phyloP scores from a whole-genome alignment of 129 eudicot genomes.

The Flaveria robusta region DNA sequence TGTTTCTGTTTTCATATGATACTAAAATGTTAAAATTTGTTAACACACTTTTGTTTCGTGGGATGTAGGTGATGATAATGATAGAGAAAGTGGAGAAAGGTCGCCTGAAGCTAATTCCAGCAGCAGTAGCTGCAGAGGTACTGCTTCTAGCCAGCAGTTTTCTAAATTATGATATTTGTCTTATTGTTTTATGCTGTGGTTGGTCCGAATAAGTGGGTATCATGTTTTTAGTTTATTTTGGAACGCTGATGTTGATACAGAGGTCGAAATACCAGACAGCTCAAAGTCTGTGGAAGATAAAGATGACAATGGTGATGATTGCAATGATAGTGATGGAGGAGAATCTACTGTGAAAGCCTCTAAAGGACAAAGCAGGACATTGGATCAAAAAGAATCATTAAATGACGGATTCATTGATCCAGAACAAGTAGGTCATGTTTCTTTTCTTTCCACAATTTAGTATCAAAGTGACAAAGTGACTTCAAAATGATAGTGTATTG shows the following conservation, averaged over 20 bases:
- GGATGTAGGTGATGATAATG: slow-evolving; percentile 31
- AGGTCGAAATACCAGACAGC: slow-evolving; percentile 31
- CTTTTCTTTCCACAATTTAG: neutral
- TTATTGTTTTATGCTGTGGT: neutral
- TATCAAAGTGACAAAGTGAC: slow-evolving; percentile 4
- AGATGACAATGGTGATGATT: slow-evolving; percentile 33
- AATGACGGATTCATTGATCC: slow-evolving; percentile 25
- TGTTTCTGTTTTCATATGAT: neutral
- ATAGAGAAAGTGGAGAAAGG: slow-evolving; percentile 24
- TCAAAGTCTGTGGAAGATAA: slow-evolving; percentile 28
- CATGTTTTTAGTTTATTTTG: slow-evolving; percentile 11
- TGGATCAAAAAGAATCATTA: slow-evolving; percentile 17
- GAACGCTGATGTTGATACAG: slow-evolving; percentile 29
- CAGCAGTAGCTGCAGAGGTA: slow-evolving; percentile 33
- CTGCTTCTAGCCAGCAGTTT: slow-evolving; percentile 20
- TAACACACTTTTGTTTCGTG: slow-evolving; percentile 14
- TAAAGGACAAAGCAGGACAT: slow-evolving; percentile 14
- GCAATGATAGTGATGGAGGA: slow-evolving; percentile 25
- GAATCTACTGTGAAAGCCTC: slow-evolving; percentile 28
- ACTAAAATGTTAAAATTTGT: neutral
- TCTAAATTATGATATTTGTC: neutral
- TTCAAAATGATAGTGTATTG: slow-evolving; percentile 5
- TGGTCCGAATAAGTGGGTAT: slow-evolving; percentile 21
- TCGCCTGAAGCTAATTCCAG: slow-evolving; percentile 30
- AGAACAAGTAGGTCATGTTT: slow-evolving; percentile 29